These are phyloP conservation scores for Solanum bulbocastanum DNA, from an alignment of 257 asterid genomes.

Conservation along the genomic window DNA sequence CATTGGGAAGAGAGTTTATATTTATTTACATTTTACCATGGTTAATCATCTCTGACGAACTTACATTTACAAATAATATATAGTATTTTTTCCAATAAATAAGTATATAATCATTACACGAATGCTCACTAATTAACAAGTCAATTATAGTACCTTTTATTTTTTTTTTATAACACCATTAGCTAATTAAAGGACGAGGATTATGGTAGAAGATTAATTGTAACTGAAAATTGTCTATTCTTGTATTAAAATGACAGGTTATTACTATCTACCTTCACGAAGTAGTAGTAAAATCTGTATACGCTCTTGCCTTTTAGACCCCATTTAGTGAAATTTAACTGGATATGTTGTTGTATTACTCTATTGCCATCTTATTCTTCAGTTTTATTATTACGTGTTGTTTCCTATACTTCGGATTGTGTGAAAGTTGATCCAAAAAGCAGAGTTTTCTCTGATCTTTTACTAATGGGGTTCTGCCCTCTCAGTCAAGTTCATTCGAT, in stretches of 20 bases:
- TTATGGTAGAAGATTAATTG: not conserved
- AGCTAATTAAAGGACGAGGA: no score
- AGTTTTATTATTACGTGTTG: no score
- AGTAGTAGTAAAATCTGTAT: fast-evolving
- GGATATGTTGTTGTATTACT: not conserved
- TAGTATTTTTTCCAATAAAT: not conserved
- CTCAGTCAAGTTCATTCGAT: no score
- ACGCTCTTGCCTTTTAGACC: fast-evolving
- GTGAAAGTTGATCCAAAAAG: no score
- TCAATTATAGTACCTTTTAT: not conserved
- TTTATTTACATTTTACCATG: not conserved
- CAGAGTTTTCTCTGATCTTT: no score
- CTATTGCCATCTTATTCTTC: not conserved
- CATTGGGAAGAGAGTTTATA: not conserved
- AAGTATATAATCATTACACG: not conserved
- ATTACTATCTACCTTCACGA: no score
- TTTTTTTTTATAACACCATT: not conserved
- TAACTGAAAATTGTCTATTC: fast-evolving
- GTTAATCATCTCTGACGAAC: not conserved
- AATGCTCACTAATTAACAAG: not conserved
- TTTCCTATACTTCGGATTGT: no score
- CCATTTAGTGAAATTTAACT: not conserved
- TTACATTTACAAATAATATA: not conserved
- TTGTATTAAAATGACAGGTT: no score
- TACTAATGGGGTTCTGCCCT: no score